Conservation (phyloP, 495 filamentous ascomycete species). For the Evansstolkia leycettana region DNA sequence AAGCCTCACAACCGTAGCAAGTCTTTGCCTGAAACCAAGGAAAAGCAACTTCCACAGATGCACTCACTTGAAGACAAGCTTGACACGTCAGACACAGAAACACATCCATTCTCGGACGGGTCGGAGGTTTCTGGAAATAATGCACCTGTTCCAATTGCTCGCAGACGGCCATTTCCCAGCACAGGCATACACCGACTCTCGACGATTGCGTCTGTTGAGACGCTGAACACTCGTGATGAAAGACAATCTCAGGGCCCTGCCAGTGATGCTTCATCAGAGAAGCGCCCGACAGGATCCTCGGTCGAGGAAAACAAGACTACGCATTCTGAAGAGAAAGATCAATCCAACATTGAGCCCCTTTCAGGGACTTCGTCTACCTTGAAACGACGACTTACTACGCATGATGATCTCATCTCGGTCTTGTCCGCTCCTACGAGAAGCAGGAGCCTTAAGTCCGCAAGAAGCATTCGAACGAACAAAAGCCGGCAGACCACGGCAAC, state of each 20-base stretch:
- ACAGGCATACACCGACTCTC: conserved; percentile 57
- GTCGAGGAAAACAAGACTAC: conserved; percentile 11
- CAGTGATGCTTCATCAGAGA: conserved; percentile 5
- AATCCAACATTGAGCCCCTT: conserved; percentile 31
- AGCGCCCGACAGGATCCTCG: conserved; percentile 2
- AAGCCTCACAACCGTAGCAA: conserved; percentile 4
- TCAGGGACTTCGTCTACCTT: conserved; percentile 33
- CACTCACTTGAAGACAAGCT: conserved; percentile 11
- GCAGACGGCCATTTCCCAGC: conserved; percentile 45
- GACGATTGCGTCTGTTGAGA: conserved; percentile 59
- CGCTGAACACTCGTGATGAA: conserved; percentile 38
- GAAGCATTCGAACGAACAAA: conserved; percentile 60
- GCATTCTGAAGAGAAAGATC: conserved; percentile 26
- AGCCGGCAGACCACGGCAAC: conserved; percentile 54
- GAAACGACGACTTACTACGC: conserved; percentile 73
- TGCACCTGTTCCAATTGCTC: conserved; percentile 23
- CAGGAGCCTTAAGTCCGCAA: conserved; percentile 54
- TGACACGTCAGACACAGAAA: conserved; percentile 15
- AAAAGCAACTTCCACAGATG: conserved; percentile 8
- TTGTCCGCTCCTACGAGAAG: conserved; percentile 63
- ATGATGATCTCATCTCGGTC: conserved; percentile 88
- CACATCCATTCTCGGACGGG: conserved; percentile 19
- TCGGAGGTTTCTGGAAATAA: conserved; percentile 30
- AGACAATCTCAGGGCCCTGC: conserved; percentile 2
- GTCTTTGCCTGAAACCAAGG: conserved; percentile 6